These are phyloP conservation scores for Periconia sp. DNA, from an alignment of 2,329 filamentous ascomycete genomes.

Conservation along the genomic window DNA sequence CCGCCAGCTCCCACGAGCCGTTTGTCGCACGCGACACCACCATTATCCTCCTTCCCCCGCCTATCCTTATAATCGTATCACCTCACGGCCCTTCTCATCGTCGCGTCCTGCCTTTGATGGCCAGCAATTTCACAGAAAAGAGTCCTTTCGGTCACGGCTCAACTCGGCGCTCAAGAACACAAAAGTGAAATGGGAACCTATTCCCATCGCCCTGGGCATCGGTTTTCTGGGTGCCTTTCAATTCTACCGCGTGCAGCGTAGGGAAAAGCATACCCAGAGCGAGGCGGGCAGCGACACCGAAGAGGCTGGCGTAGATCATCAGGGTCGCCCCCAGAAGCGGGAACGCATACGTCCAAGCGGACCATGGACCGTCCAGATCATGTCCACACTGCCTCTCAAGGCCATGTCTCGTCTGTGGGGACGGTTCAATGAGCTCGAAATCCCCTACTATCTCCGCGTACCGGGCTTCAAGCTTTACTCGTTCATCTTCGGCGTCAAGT, in stretches of 20 bases:
- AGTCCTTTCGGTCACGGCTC: conserved; percentile 60
- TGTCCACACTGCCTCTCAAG: conserved; percentile 90
- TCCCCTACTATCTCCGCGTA: conserved; percentile 84
- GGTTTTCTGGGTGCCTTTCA: conserved; percentile 81
- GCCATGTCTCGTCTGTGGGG: conserved; percentile 89
- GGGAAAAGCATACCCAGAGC: conserved; percentile 48
- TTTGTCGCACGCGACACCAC: background rate
- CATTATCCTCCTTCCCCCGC: too few relatives aligned
- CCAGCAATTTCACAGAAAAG: conserved; percentile 46
- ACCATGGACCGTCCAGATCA: conserved; percentile 90
- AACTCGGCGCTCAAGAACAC: conserved; percentile 63
- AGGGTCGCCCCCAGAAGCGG: conserved; percentile 54
- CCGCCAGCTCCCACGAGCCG: background rate
- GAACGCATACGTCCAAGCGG: conserved; percentile 76
- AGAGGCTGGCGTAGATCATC: conserved; percentile 31
- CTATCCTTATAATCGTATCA: conserved; percentile 3
- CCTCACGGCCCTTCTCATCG: conserved; percentile 41
- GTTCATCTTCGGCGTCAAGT: conserved; percentile 86
- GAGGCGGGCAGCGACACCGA: conserved; percentile 51
- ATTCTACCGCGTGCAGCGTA: conserved; percentile 71
- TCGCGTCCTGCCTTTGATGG: conserved; percentile 46
- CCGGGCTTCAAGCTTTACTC: conserved; percentile 92
- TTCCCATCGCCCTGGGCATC: conserved; percentile 83
- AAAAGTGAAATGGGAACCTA: conserved; percentile 84
- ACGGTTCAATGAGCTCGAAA: conserved; percentile 82